Evolutionary conservation across 208 protist genomes (phyloP).

Genomic region (Strigomonas culicis): DNA sequence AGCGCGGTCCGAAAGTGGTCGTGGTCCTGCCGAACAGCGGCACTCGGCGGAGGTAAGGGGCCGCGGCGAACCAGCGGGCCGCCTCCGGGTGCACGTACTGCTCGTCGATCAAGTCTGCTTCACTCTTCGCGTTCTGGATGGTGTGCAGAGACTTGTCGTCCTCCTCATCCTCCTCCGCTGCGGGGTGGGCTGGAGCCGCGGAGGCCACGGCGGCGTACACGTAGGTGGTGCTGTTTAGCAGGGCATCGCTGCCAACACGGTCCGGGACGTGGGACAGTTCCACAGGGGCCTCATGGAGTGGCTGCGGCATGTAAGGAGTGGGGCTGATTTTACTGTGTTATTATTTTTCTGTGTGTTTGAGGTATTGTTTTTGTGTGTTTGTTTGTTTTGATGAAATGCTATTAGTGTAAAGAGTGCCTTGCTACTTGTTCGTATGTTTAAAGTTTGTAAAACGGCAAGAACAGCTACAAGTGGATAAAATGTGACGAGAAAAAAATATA

Average conservation of each 20-base stretch:
- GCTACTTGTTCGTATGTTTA: background rate
- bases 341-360: background rate
- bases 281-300: no score
- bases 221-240: background rate
- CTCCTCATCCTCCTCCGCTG: background rate
- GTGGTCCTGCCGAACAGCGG: constrained; percentile 41
- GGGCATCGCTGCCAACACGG: background rate
- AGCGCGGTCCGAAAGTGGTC: constrained; percentile 35
- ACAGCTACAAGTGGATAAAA: background rate
- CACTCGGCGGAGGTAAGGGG: constrained; percentile 24
- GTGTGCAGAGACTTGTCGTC: background rate
- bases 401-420: background rate
- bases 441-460: background rate
- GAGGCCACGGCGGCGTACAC: no score
- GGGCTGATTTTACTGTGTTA: background rate
- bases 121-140: background rate
- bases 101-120: constrained; percentile 14
- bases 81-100: constrained; percentile 38
- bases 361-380: constrained; percentile 1
- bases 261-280: background rate
- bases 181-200: background rate
- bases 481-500: background rate
- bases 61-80: constrained; percentile 19
- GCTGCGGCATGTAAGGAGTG: background rate
- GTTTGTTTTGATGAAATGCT: constrained; percentile 7